These are phyloP conservation scores for Strigomonas oncopelti DNA, from an alignment of 208 protist genomes.

Conservation along the genomic window DNA sequence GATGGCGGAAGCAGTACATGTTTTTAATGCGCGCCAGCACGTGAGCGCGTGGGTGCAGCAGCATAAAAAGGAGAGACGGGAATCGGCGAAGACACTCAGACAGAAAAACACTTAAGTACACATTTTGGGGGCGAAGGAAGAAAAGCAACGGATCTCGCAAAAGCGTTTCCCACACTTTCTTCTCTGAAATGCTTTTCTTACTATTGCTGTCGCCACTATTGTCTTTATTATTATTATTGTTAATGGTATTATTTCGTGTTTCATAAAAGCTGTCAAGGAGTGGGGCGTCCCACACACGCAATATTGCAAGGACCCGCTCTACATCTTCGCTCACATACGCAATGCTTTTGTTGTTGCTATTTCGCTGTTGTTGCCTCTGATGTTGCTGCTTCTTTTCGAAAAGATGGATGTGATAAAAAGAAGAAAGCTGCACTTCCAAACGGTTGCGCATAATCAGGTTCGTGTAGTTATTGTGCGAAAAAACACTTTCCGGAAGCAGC, in stretches of 20 bases:
- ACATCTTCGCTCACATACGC: neutral
- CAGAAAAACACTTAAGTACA: slow-evolving; percentile 62
- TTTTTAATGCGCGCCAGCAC: slow-evolving; percentile 48
- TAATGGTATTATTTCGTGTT: no score
- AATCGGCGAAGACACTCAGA: slow-evolving; percentile 55
- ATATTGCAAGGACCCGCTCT: neutral
- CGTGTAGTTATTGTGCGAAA: slow-evolving; percentile 35
- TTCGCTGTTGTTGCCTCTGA: neutral
- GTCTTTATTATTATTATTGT: no score
- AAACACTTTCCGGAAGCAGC: slow-evolving; percentile 60
- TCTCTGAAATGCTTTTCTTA: neutral
- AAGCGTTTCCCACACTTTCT: slow-evolving; percentile 22
- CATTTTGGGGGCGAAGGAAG: slow-evolving; percentile 57
- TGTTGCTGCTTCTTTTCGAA: slow-evolving; percentile 20
- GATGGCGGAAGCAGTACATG: slow-evolving; percentile 53
- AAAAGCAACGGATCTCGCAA: slow-evolving; percentile 41
- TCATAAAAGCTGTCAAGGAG: neutral
- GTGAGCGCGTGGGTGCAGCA: neutral
- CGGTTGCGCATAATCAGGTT: slow-evolving; percentile 40
- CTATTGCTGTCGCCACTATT: neutral
- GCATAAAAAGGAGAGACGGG: slow-evolving; percentile 28
- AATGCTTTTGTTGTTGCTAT: no score
- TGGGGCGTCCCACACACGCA: neutral
- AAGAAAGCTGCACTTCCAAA: slow-evolving; percentile 34
- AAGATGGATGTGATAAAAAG: slow-evolving; percentile 52